Evolutionary conservation across 164 flowering plant species (phyloP), one percentile per base, ranked within the genome.

Genomic region (Macadamia tetraphylla): DNA sequence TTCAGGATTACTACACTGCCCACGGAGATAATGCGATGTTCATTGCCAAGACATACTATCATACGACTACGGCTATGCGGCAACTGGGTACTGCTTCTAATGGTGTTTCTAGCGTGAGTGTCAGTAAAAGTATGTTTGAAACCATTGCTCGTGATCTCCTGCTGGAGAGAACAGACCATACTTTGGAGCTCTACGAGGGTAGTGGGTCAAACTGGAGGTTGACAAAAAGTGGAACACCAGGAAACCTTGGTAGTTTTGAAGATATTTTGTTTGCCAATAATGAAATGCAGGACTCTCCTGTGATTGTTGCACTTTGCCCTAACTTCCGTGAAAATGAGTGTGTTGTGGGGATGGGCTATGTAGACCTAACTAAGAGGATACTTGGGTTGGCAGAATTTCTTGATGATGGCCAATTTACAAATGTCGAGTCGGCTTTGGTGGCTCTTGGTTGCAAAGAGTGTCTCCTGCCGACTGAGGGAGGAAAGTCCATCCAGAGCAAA

Each of bases 361-460:
- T 92, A 73, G 94, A 95, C 67, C 70, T 86, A 58, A 84, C 94
- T 40, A 95, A 84, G 76, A 85, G 97, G 76, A 75, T 81, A 23
- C 79, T 92, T 70, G 98, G 99, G 17, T 68, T 95, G 75, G 82
- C 91, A 62, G 99, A 95, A 71, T 92, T 95, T 79, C 84, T 88
- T 66, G 99, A 95, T 80, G 99, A 92, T 78, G 90, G 85, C 75
- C 99, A 89, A 74, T 95, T 90, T 67, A 95, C 97, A 17, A 92
- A 88, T 75, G 73, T 92, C 73, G 99, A 95, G 78, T 88, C 98
- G 52, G 84, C 94, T 71, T 81, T 95, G 72, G 87, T 88, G 70
- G 84, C 96, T 69, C 96, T 92, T 76, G 93, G 99, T 56, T 89
- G 97, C 75, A 95, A 87, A 77, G 99, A 95, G 75, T 95, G 98